Evolutionary conservation across 2,329 filamentous ascomycete genomes (phyloP), one percentile per base, ranked within the genome.

Genomic region (Geoglossum cookeanum): DNA sequence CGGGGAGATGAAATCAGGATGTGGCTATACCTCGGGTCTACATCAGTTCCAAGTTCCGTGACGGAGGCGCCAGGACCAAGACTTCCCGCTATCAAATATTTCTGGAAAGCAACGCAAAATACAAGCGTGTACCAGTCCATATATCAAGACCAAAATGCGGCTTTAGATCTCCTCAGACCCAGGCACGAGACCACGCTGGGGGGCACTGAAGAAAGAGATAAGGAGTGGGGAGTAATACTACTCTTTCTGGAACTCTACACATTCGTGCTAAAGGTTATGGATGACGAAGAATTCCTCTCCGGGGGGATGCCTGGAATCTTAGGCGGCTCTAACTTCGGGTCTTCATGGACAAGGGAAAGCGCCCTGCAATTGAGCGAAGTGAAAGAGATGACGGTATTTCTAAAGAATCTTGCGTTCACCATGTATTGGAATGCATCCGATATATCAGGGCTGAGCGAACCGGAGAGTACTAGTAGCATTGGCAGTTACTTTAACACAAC

Each of bases 171-270:
- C n/a, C 67, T 83, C 39, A 74, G 75, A 65, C 65, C 22, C 7
- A 57, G 32, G 27, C 5, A 62, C 57, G 58, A 67, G 69, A 59
- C 63, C 66, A 8, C 66, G 8, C 69, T 4, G 59, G 63, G 33
- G 63, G 67, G 37, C 62, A 66, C 42, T 48, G 64, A 29, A 62
- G 67, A 13, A 65, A 68, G 74, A 70, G 70, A 75, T 30, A 78
- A 83, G 62, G 88, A 97, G 66, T 98, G 92, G 92, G 83, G 85
- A 17, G 83, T 92, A 0, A 80, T 95, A 47, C 74, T 97, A 0
- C 77, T 98, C 0, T 97, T 98, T 65, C 76, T 98, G 4, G 92
- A 98, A 64, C 77, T 98, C 0, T 98, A 96, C 67, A 88, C 85
- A 1, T 97, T 97, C 66, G 81, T 96, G 1, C 74, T 97, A 11